phyloP scores from a whole-genome alignment of 2,329 filamentous ascomycete species.

The Aspergillus fructus region DNA sequence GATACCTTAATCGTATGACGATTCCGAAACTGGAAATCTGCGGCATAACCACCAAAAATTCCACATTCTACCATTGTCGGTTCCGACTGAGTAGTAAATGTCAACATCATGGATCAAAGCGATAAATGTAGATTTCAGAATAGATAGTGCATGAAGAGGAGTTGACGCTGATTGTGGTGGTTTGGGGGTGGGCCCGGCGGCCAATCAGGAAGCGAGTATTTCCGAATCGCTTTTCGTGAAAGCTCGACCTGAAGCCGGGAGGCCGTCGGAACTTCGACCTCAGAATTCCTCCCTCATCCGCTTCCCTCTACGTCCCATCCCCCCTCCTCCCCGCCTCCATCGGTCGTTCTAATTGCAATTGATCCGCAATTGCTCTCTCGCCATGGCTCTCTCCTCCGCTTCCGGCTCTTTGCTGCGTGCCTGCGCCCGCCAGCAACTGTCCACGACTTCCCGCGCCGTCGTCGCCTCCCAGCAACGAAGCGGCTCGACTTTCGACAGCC shows the following conservation, averaged over 20 bases:
- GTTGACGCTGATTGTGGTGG: constrained; percentile 8
- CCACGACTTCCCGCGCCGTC: constrained; percentile 42
- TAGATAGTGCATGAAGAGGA: background rate
- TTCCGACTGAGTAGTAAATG: no score
- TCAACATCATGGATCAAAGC: no score
- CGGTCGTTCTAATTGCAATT: constrained; percentile 29
- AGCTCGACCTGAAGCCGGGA: constrained; percentile 32
- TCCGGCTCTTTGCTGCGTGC: constrained; percentile 68
- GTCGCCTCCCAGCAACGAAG: constrained; percentile 44
- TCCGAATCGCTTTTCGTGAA: constrained; percentile 40
- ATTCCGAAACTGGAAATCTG: background rate
- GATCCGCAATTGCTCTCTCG: constrained; percentile 34
- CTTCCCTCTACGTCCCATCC: constrained; percentile 22
- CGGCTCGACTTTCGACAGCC: constrained; percentile 50
- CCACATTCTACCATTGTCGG: background rate
- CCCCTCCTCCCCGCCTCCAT: constrained; percentile 20
- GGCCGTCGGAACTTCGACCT: constrained; percentile 38
- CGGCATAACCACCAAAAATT: background rate
- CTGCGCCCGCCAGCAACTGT: constrained; percentile 49
- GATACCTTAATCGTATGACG: background rate
- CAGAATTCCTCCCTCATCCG: constrained; percentile 35
- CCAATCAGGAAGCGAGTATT: constrained; percentile 39
- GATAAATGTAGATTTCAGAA: no score
- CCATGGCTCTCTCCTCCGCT: constrained; percentile 60
- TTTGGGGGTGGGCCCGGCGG: constrained; percentile 18